A percentile compares a stretch with the other conserved stretches of the same genome.
Conservation (phyloP, 805 yeast species). For the Blastobotrys americana region DNA sequence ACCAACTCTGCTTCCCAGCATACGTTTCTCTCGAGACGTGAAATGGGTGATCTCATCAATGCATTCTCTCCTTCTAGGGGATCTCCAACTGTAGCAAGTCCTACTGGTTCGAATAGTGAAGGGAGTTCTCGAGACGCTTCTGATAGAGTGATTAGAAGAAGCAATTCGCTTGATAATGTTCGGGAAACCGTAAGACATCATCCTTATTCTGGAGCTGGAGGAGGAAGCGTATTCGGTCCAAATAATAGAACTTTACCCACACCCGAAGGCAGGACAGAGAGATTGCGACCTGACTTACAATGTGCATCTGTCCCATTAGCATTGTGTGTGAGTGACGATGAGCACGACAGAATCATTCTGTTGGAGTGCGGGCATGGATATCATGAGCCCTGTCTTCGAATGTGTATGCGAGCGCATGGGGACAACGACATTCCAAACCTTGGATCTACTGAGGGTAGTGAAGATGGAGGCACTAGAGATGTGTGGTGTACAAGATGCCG, state of each 20-base stretch:
- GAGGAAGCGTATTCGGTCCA: neutral
- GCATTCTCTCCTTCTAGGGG: neutral
- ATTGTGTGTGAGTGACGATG: slow-evolving; percentile 18
- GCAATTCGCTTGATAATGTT: neutral
- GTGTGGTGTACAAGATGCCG: slow-evolving; percentile 31
- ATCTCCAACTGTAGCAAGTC: neutral
- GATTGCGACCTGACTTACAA: slow-evolving; percentile 21
- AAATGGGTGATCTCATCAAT: neutral
- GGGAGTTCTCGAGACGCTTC: neutral
- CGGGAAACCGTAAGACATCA: slow-evolving; percentile 14
- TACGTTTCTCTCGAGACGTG: neutral
- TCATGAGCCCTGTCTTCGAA: slow-evolving; percentile 25
- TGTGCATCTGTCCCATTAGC: slow-evolving; percentile 24
- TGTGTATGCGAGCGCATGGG: slow-evolving; percentile 26
- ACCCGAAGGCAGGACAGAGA: neutral
- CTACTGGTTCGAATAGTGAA: neutral
- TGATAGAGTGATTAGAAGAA: neutral
- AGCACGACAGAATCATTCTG: slow-evolving; percentile 13
- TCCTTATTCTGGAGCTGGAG: slow-evolving; percentile 14
- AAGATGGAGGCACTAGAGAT: slow-evolving; percentile 16
- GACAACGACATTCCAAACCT: slow-evolving; percentile 24
- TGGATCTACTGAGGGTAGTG: slow-evolving; percentile 8
- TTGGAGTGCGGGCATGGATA: slow-evolving; percentile 28
- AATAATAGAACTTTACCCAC: neutral
- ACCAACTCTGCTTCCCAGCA: neutral